phyloP scores from a whole-genome alignment of 139 green algal genomes.

The Ulvella scutata region DNA sequence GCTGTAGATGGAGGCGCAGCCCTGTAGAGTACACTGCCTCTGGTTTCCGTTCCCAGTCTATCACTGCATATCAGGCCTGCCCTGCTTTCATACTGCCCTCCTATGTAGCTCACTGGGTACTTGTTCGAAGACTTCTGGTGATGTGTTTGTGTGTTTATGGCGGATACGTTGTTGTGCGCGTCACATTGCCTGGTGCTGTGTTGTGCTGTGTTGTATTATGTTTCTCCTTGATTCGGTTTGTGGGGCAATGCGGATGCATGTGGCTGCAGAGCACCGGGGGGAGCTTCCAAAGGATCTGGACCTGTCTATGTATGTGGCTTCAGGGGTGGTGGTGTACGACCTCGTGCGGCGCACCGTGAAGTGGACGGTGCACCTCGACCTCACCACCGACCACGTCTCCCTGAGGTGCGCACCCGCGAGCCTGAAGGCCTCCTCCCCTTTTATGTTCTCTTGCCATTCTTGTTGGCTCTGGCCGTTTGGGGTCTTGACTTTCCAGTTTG shows the following conservation, averaged over 20 bases:
- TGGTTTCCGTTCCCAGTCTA: too few species aligned
- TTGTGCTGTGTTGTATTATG: too few species aligned
- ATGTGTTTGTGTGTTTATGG: not conserved
- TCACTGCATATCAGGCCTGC: too few species aligned
- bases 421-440: too few species aligned
- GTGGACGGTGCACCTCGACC: slow-evolving; percentile 84
- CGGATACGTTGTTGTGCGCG: not conserved
- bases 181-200: too few species aligned
- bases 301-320: slow-evolving; percentile 52
- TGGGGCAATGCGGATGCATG: too few species aligned
- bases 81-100: too few species aligned
- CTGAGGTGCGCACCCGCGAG: not conserved
- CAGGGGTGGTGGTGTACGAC: slow-evolving; percentile 75
- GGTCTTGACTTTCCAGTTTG: not conserved
- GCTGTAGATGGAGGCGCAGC: too few species aligned
- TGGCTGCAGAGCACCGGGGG: slow-evolving; percentile 29
- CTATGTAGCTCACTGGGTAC: too few species aligned
- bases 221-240: too few species aligned
- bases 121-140: too few species aligned
- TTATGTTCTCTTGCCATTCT: not conserved
- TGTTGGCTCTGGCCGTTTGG: not conserved
- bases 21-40: too few species aligned
- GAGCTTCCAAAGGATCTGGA: slow-evolving; percentile 47
- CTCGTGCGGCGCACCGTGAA: slow-evolving; percentile 47
- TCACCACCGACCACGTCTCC: slow-evolving; percentile 65